A percentile compares a stretch with the other conserved stretches of the same genome.
Conservation (phyloP, 73 alveolate species). For the Durusdinium trenchii region DNA sequence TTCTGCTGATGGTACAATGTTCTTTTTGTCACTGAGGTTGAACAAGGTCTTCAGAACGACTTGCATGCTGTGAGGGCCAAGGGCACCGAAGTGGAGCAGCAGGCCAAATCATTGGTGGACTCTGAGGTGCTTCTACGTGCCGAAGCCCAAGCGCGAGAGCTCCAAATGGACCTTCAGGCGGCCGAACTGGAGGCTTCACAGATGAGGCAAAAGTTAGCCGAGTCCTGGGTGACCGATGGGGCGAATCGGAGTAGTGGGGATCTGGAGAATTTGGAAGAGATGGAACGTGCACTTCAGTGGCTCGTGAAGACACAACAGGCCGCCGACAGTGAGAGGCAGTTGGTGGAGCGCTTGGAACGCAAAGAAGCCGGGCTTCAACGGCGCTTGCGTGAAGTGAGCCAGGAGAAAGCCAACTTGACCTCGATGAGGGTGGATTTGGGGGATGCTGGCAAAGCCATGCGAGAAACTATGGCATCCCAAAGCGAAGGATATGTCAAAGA, state of each 20-base stretch:
- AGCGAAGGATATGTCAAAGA: constrained; percentile 69
- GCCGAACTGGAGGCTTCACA: constrained; percentile 19
- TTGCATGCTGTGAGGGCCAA: neutral
- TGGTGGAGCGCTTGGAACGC: constrained; percentile 83
- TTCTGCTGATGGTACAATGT: neutral
- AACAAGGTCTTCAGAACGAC: neutral
- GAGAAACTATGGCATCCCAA: constrained; percentile 85
- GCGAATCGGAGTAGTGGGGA: neutral
- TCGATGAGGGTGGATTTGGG: constrained; percentile 79
- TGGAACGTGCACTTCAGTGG: constrained; percentile 65
- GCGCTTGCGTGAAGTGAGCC: constrained; percentile 56
- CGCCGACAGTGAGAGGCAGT: constrained; percentile 32
- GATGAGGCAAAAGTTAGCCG: constrained; percentile 61
- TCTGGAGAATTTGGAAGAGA: constrained; percentile 57
- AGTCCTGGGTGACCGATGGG: constrained; percentile 44
- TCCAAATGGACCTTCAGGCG: neutral
- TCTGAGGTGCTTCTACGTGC: constrained; percentile 80
- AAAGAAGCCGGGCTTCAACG: constrained; percentile 23
- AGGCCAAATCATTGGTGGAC: constrained; percentile 57
- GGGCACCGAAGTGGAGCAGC: constrained; percentile 43
- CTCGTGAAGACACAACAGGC: constrained; percentile 60
- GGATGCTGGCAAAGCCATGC: constrained; percentile 91
- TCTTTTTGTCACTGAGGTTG: neutral
- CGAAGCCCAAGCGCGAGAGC: constrained; percentile 40
- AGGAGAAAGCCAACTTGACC: constrained; percentile 57